phyloP scores from a whole-genome alignment of 2,329 filamentous ascomycete genomes.

The Passalora sequoiae region DNA sequence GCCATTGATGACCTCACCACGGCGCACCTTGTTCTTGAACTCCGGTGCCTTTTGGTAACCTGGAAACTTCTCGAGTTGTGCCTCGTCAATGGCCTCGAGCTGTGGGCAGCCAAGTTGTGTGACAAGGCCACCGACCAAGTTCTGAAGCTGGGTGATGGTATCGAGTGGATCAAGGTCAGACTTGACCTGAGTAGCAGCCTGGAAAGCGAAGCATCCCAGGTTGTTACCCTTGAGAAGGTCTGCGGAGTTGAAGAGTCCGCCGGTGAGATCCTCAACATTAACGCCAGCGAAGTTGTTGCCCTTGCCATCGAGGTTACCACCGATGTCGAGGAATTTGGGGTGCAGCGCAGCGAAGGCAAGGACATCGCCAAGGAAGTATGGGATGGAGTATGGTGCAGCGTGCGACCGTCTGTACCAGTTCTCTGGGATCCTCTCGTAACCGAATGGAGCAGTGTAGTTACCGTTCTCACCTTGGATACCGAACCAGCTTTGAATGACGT shows the following conservation, averaged over 20 bases:
- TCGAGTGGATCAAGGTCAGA: slow-evolving; percentile 24
- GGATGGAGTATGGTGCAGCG: slow-evolving; percentile 32
- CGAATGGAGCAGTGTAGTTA: slow-evolving; percentile 15
- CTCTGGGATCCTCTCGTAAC: slow-evolving; percentile 24
- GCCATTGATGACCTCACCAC: not conserved
- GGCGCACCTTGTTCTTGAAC: not conserved
- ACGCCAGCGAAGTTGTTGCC: slow-evolving; percentile 35
- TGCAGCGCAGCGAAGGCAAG: slow-evolving; percentile 21
- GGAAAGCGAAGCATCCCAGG: slow-evolving; percentile 35
- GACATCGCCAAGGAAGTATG: slow-evolving; percentile 27
- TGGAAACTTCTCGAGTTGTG: slow-evolving; percentile 26
- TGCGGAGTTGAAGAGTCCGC: slow-evolving; percentile 39
- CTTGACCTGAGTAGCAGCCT: slow-evolving; percentile 33
- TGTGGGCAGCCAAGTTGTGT: slow-evolving; percentile 26
- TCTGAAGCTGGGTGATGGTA: slow-evolving; percentile 12
- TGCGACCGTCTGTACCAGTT: slow-evolving; percentile 31
- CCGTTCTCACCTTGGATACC: slow-evolving; percentile 20
- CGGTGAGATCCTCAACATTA: slow-evolving; percentile 34
- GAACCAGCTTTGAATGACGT: slow-evolving; percentile 20
- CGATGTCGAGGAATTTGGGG: slow-evolving; percentile 33
- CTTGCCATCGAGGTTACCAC: slow-evolving; percentile 35
- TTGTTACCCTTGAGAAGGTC: slow-evolving; percentile 32
- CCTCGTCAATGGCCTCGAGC: slow-evolving; percentile 26
- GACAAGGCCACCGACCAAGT: slow-evolving; percentile 15
- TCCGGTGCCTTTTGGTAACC: slow-evolving; percentile 22